Evolutionary conservation across 176 grass and related monocot genomes (phyloP), one percentile per base, ranked within the genome.

Genomic region (Oryza brachyantha): DNA sequence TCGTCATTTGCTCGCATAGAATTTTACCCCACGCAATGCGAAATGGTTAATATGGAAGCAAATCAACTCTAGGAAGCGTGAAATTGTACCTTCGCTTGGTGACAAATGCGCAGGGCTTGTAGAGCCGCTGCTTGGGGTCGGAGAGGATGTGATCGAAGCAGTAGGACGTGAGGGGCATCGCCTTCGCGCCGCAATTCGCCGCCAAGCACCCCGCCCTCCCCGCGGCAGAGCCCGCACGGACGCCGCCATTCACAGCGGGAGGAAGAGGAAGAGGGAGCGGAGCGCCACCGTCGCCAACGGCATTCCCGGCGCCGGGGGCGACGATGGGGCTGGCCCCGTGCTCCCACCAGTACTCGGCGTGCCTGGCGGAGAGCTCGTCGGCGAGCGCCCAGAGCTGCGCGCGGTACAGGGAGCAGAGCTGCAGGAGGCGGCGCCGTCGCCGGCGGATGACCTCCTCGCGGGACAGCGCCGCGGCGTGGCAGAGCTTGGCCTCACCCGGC

Each of bases 361-460:
- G 67, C 83, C 22, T 79, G 3, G 59, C 57, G 1, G 34, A 29
- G 34, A 85, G 75, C 68, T 79, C 75, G 9, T 85, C 59, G 25
- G 75, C 75, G 59, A 85, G 75, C 19, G 76, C 43, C 68, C 83
- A 85, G 83, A 64, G 65, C 68, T 79, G 83, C 4, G 68, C 59
- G 66, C 68, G 41, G 67, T 85, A 85, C 32, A 85, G 75, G 34
- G 75, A 72, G 68, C 17, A 79, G 68, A 85, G 83, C 43, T 73
- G 83, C 59, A 55, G 19, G 19, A 85, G 68, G 32, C 59, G 75
- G 13, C 75, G 34, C 4, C 75, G 75, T 41, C 83, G 83, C 8
- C 75, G 83, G 17, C 67, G 58, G 26, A 85, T 32, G 28, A 85
- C 68, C 67, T 85, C 83, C 68, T 79, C 83, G 26, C 83, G 83